Conservation (phyloP, 192 early-diverging fungal species). For the Jimgerdemannia lactiflua region DNA sequence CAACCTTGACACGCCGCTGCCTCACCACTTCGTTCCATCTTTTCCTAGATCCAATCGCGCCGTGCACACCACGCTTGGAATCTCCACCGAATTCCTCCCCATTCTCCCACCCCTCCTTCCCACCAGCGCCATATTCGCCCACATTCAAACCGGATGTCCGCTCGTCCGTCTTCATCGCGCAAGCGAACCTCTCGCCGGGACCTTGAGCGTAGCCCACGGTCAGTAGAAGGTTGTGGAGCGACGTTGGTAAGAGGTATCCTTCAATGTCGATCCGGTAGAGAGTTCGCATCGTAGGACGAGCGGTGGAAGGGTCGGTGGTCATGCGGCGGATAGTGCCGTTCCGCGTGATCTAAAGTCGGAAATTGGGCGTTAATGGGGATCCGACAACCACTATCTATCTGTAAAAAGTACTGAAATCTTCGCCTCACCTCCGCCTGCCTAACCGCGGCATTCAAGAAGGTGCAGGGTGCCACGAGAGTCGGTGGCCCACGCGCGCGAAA, state of each 20-base stretch:
- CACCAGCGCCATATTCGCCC: not conserved
- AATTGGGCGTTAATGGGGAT: not conserved
- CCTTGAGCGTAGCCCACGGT: not conserved
- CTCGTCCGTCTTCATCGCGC: not conserved
- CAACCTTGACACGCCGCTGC: not conserved
- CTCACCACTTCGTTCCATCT: not conserved
- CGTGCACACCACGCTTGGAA: not conserved
- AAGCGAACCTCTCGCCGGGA: not conserved
- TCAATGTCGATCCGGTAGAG: not conserved
- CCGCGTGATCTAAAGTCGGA: not conserved
- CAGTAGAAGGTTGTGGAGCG: not conserved
- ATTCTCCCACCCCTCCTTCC: not conserved
- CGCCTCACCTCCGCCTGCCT: not conserved
- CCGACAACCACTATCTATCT: too few relatives aligned
- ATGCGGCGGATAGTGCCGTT: not conserved
- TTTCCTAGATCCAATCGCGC: not conserved
- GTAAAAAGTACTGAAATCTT: not conserved
- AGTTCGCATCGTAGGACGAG: not conserved
- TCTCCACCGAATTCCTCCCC: not conserved
- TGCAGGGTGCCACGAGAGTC: not conserved
- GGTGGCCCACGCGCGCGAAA: not conserved
- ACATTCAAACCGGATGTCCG: not conserved
- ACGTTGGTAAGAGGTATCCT: not conserved
- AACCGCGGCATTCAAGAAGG: conserved; percentile 1
- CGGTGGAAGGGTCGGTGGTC: not conserved